Evolutionary conservation across 2,329 filamentous ascomycete species (phyloP).

Genomic region (Mariannaea sp.): DNA sequence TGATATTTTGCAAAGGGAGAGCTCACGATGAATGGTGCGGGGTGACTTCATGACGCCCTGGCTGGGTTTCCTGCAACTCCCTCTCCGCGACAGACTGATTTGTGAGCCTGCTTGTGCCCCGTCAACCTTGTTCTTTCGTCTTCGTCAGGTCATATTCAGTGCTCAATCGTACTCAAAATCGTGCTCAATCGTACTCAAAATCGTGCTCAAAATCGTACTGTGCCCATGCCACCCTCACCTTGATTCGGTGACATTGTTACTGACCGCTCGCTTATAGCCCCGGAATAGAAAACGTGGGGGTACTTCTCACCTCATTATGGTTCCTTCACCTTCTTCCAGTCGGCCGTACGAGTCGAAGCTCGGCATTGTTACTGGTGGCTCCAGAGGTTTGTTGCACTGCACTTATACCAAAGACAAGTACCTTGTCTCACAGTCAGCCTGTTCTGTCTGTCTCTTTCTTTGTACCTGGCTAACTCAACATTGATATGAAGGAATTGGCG

Average conservation of each 20-base stretch:
- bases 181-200: no score
- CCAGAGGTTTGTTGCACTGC: constrained; percentile 36
- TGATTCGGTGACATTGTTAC: not conserved
- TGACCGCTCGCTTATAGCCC: not conserved
- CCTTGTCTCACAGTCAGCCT: constrained; percentile 8
- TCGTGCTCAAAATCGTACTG: not conserved
- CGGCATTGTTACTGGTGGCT: constrained; percentile 43
- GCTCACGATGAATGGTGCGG: not conserved
- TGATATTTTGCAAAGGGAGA: no score
- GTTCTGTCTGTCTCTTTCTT: not conserved
- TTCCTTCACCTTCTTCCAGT: constrained; percentile 14
- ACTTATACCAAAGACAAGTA: not conserved
- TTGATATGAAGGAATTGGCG: constrained; percentile 58
- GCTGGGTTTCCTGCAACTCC: not conserved
- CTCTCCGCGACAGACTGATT: no score
- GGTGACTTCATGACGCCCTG: not conserved
- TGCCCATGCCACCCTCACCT: not conserved
- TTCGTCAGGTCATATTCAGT: not conserved
- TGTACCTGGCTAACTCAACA: no score
- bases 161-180: no score
- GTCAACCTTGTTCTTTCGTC: not conserved
- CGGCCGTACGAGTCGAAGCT: constrained; percentile 42
- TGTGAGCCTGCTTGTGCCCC: no score
- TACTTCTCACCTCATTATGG: constrained; percentile 24
- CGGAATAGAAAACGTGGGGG: not conserved